These are phyloP conservation scores for Fusarium burgessii DNA, from an alignment of 2,329 filamentous ascomycete genomes.

Conservation along the genomic window DNA sequence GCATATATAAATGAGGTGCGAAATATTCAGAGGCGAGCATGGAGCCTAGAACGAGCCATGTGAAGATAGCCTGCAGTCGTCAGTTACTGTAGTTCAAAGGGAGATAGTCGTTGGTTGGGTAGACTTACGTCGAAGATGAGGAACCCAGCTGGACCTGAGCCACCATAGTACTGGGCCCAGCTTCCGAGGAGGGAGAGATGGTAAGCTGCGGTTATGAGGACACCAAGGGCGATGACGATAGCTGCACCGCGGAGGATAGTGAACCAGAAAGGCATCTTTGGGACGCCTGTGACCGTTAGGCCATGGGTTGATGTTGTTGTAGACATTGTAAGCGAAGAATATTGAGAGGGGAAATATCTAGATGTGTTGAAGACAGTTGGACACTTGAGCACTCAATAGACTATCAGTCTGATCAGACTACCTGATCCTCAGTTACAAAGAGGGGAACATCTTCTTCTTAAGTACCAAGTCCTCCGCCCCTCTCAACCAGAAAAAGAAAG, in stretches of 20 bases:
- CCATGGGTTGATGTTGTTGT: constrained; percentile 39
- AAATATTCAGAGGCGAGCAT: constrained; percentile 53
- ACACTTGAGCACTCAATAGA: neutral
- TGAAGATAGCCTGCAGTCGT: constrained; percentile 54
- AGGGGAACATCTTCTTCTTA: neutral
- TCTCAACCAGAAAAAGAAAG: neutral
- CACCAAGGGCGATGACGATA: constrained; percentile 54
- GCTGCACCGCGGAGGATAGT: constrained; percentile 54
- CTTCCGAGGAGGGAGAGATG: constrained; percentile 52
- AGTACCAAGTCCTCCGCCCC: neutral
- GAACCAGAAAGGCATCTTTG: constrained; percentile 53
- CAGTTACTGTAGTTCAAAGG: constrained; percentile 4
- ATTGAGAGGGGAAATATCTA: neutral
- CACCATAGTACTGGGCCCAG: constrained; percentile 37
- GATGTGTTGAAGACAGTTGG: neutral
- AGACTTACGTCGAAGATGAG: constrained; percentile 60
- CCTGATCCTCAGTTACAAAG: neutral
- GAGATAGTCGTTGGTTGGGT: constrained; percentile 22
- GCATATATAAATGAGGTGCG: constrained; percentile 51
- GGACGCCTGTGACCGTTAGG: constrained; percentile 54
- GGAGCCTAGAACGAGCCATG: constrained; percentile 56
- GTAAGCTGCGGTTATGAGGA: constrained; percentile 57
- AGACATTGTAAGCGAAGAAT: constrained; percentile 8
- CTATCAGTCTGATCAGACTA: neutral
- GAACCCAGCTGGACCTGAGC: constrained; percentile 55